Conservation (phyloP, 768 basidiomycete species). For the Kwoniella bestiolae region DNA sequence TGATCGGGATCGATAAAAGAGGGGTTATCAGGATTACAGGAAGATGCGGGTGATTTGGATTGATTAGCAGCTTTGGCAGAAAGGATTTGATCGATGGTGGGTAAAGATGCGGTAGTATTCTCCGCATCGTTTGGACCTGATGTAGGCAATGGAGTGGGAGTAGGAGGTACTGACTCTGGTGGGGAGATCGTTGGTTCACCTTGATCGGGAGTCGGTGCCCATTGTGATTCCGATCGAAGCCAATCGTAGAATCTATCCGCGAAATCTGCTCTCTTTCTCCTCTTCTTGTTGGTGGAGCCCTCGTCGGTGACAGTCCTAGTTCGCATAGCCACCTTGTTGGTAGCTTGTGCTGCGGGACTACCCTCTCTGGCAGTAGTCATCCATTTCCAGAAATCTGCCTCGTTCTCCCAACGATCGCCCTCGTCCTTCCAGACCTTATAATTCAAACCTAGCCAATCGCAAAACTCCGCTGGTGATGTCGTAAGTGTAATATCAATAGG, state of each 20-base stretch:
- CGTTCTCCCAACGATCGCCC: slow-evolving; percentile 4
- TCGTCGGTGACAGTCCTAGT: neutral
- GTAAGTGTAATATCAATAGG: slow-evolving; percentile 38
- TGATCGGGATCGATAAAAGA: slow-evolving; percentile 7
- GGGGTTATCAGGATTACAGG: neutral
- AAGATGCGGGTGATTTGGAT: neutral
- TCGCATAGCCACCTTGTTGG: neutral
- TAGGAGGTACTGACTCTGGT: neutral
- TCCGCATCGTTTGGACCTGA: neutral
- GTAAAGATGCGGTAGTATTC: neutral
- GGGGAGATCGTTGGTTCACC: neutral
- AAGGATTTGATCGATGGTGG: neutral
- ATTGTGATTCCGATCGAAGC: slow-evolving; percentile 9
- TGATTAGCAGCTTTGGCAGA: neutral
- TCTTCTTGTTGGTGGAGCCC: neutral
- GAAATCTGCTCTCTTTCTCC: slow-evolving; percentile 10
- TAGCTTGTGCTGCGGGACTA: slow-evolving; percentile 5
- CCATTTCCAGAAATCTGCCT: slow-evolving; percentile 39
- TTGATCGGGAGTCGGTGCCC: neutral
- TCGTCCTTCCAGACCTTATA: slow-evolving; percentile 24
- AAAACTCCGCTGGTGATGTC: slow-evolving; percentile 18
- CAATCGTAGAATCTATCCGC: slow-evolving; percentile 22
- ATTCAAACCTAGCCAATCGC: slow-evolving; percentile 38
- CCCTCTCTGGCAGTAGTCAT: slow-evolving; percentile 18
- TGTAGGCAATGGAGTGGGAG: neutral